Evolutionary conservation across 2,329 filamentous ascomycete species (phyloP).

Genomic region (Microascus cirrosus): DNA sequence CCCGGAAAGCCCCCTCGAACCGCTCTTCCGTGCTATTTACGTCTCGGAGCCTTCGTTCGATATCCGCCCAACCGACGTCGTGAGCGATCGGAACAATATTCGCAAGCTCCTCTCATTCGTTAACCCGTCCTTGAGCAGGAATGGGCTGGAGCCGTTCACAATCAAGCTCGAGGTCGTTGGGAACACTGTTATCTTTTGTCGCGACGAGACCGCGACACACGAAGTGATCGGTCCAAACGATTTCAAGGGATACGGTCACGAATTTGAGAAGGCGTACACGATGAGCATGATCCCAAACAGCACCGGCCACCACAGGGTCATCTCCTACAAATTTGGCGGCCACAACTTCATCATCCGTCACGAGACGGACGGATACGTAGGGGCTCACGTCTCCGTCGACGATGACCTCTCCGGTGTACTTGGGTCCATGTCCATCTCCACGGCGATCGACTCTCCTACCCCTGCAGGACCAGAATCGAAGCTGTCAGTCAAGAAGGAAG

Average conservation of each 20-base stretch:
- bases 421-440: not conserved
- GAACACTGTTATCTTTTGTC: conserved; percentile 25
- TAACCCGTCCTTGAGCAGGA: conserved; percentile 13
- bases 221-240: conserved; percentile 18
- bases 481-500: conserved; percentile 19
- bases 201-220: conserved; percentile 16
- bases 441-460: not conserved
- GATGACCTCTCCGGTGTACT: not conserved
- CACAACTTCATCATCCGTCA: conserved; percentile 28
- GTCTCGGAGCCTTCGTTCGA: conserved; percentile 24
- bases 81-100: conserved; percentile 35
- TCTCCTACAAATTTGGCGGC: conserved; percentile 29
- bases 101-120: conserved; percentile 35
- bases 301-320: conserved; percentile 31
- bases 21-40: conserved; percentile 31
- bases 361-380: conserved; percentile 26
- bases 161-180: conserved; percentile 26
- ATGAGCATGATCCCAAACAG: conserved; percentile 16
- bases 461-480: conserved; percentile 10
- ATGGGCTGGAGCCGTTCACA: conserved; percentile 21
- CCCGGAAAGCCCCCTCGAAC: conserved; percentile 30
- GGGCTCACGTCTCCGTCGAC: not conserved
- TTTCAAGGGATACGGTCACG: conserved; percentile 29
- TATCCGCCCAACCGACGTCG: conserved; percentile 23
- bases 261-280: conserved; percentile 33